Percentiles rank a stretch among this genome's conserved stretches.
These are phyloP conservation scores for Pseudozyma flocculosa DNA, from an alignment of 1,284 basidiomycete genomes.

Conservation along the genomic window DNA sequence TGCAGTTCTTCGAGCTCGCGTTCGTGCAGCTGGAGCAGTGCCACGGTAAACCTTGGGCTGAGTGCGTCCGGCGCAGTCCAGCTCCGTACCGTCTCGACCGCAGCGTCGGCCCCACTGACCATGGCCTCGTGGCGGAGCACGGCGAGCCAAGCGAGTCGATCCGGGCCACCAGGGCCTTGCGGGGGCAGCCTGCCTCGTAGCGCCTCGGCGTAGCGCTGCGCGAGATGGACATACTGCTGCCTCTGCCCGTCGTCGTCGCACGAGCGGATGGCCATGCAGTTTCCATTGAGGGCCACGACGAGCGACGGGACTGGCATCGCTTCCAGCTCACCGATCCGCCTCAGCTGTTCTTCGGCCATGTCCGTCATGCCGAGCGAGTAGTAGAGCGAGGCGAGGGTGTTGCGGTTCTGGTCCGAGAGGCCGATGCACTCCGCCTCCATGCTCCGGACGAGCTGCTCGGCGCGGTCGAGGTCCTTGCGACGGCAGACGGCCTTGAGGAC, in stretches of 20 bases:
- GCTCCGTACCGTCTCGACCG: slow-evolving; percentile 10
- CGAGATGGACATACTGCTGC: slow-evolving; percentile 1
- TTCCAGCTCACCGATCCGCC: slow-evolving; percentile 1
- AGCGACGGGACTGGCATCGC: slow-evolving; percentile 7
- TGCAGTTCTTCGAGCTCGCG: slow-evolving; percentile 15
- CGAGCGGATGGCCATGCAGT: slow-evolving; percentile 4
- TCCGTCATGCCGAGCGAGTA: slow-evolving; percentile 2
- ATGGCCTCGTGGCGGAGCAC: slow-evolving; percentile 22
- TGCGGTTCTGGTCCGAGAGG: slow-evolving; percentile 3
- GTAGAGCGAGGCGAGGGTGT: slow-evolving; percentile 11
- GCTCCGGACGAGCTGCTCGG: slow-evolving; percentile 11
- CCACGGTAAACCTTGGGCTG: slow-evolving; percentile 5
- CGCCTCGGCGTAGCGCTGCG: slow-evolving; percentile 5
- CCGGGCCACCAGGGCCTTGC: background rate
- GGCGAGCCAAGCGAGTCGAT: slow-evolving; percentile 14
- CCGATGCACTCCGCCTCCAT: slow-evolving; percentile 6
- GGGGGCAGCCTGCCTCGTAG: slow-evolving; percentile 3
- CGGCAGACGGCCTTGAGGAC: slow-evolving; percentile 13
- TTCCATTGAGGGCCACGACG: slow-evolving; percentile 10
- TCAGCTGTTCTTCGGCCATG: slow-evolving; percentile 5
- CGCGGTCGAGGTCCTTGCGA: slow-evolving; percentile 4
- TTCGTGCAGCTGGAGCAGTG: slow-evolving; percentile 16
- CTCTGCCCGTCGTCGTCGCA: background rate
- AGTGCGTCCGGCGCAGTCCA: slow-evolving; percentile 1
- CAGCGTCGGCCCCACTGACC: slow-evolving; percentile 9